Conservation (phyloP, 2,329 filamentous ascomycete genomes). For the Samsoniella hepiali region DNA sequence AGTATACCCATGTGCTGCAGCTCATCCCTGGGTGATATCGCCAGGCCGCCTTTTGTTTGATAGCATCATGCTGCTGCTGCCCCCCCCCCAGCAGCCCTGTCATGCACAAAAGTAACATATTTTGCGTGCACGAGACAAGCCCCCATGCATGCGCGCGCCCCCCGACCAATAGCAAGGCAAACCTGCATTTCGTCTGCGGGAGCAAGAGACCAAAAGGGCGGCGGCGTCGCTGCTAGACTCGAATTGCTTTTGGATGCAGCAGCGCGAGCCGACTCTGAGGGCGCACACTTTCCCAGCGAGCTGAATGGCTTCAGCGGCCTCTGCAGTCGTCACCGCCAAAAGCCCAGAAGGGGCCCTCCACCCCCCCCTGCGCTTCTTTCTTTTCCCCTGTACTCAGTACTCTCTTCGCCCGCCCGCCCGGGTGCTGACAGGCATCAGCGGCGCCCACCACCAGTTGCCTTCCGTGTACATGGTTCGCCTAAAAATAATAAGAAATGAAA, state of each 20-base stretch:
- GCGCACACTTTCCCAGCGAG: background rate
- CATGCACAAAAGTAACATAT: background rate
- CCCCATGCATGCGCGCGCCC: too few species aligned
- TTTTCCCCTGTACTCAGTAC: too few species aligned
- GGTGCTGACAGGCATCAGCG: too few species aligned
- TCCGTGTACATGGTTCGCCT: background rate
- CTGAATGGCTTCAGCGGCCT: background rate
- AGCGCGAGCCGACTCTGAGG: background rate
- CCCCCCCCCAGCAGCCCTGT: background rate
- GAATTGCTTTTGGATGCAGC: constrained; percentile 15
- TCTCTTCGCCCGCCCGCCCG: too few species aligned
- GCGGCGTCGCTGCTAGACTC: background rate
- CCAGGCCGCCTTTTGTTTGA: too few species aligned
- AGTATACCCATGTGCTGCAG: too few species aligned
- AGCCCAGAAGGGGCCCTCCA: background rate
- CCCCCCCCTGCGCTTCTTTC: background rate
- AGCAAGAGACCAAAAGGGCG: background rate
- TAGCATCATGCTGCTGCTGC: too few species aligned
- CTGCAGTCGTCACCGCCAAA: constrained; percentile 11
- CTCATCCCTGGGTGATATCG: too few species aligned
- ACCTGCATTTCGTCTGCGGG: background rate
- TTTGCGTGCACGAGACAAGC: background rate
- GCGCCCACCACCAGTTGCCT: background rate
- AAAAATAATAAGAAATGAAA: background rate
- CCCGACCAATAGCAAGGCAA: background rate